A percentile compares a stretch with the other conserved stretches of the same genome.
Conservation (phyloP, 352 stramenopile species). For the Phytophthora litchii region DNA sequence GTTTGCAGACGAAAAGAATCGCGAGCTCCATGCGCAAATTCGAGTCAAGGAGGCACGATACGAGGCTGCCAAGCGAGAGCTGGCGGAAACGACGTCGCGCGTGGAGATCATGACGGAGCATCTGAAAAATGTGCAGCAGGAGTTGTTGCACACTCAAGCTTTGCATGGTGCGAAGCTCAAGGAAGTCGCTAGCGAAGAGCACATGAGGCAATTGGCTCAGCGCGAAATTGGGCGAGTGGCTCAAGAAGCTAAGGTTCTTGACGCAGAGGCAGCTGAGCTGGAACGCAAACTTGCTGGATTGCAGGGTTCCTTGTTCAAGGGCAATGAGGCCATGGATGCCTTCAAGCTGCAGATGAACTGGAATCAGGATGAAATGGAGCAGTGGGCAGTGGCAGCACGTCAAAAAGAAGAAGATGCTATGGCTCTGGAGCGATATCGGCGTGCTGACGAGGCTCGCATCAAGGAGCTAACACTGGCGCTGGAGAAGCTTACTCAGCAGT, state of each 20-base stretch:
- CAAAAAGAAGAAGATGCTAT: conserved; percentile 97
- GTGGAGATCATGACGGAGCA: conserved; percentile 96
- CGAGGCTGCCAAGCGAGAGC: conserved; percentile 64
- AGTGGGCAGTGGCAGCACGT: conserved; percentile 94
- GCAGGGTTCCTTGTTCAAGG: conserved; percentile 92
- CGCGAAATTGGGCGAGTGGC: conserved; percentile 88
- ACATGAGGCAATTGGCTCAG: conserved; percentile 91
- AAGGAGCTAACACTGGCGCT: conserved; percentile 95
- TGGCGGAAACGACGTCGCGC: conserved; percentile 87
- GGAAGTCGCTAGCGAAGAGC: conserved; percentile 93
- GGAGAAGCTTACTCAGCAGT: conserved; percentile 91
- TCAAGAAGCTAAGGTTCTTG: conserved; percentile 75
- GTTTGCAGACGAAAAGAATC: conserved; percentile 90
- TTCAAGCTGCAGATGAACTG: conserved; percentile 98
- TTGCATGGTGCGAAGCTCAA: conserved; percentile 92
- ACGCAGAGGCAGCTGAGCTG: conserved; percentile 76
- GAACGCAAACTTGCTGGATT: conserved; percentile 88
- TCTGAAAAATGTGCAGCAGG: conserved; percentile 95
- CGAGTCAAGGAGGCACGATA: conserved; percentile 78
- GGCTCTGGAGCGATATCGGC: conserved; percentile 92
- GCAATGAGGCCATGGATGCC: conserved; percentile 94
- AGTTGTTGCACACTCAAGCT: conserved; percentile 94
- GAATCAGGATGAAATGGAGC: conserved; percentile 98
- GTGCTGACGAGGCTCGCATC: conserved; percentile 94
- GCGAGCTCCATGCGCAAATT: conserved; percentile 81